Base-by-base conservation (phyloP, 441 rosid genomes). In the Erodium chrysanthum region DNA sequence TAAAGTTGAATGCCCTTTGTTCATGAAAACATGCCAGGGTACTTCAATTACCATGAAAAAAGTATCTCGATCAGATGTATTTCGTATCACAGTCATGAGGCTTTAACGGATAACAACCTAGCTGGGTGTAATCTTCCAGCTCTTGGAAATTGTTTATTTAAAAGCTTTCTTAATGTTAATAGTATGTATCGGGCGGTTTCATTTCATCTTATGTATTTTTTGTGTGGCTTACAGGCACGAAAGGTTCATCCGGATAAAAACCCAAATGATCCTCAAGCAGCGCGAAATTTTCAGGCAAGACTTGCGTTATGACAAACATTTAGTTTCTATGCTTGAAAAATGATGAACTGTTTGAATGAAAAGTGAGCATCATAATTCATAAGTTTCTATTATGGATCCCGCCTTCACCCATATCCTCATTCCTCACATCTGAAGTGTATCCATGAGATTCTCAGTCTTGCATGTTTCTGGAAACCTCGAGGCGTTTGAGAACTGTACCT, bases 231-330 rank as follows among this genome's bases (percentile, higher is more conserved):
- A 74, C 89, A 93, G 98, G 98, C 98, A 42, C 91, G 98, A 8
- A 86, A 90, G 78, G 96, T 90, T 66, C 98, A 87, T 77, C 98
- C 98, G 5, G 98, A 93, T 83, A 93, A 89, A 78, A 93, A 91
- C 71, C 98, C 95, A 9, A 86, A 93, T 65, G 92, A 93, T 81
- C 98, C 98, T 77, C 88, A 72, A 0, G 98, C 98, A 31, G 98
- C 98, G 2, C 87, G 85, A 68, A 90, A 93, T 78, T 93, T 93
- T 81, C 98, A 93, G 91, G 97, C 76, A 80, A 80, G 84, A 23
- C 11, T 68, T 66, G 58, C 22, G 40, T 31, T 69, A 71, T 62
- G 48, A 48, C 56, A 48, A 48, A 48, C 21, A 48, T 48, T 48
- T 48, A 48, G n/a, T 48, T 48, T 48, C 56, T n/a, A 48, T n/a